A percentile compares a stretch with the other conserved stretches of the same genome.
Conservation (phyloP, 1,284 basidiomycete species). For the Mycosarcoma maydis region DNA sequence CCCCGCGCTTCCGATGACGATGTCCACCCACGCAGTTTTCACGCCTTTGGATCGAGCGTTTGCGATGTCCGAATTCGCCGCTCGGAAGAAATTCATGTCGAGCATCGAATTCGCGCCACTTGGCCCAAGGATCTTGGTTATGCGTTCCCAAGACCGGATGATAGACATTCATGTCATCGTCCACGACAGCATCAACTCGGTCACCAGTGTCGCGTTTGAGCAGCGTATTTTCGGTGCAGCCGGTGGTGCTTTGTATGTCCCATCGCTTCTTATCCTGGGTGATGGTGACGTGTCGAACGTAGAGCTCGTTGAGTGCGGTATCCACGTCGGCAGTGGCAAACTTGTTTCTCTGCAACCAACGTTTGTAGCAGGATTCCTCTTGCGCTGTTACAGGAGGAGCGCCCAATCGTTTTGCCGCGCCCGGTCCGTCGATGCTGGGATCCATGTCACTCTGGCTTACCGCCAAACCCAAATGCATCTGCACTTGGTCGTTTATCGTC, state of each 20-base stretch:
- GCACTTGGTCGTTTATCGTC: background rate
- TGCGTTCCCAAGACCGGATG: slow-evolving; percentile 20
- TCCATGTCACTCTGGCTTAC: background rate
- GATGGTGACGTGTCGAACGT: slow-evolving; percentile 12
- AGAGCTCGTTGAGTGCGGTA: slow-evolving; percentile 33
- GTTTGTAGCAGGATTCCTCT: slow-evolving; percentile 4
- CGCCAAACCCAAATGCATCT: background rate
- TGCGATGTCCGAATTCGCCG: slow-evolving; percentile 5
- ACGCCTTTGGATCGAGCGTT: background rate
- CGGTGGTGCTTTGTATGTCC: slow-evolving; percentile 4
- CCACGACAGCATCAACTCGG: slow-evolving; percentile 2
- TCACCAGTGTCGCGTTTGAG: no score
- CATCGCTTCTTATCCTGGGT: background rate
- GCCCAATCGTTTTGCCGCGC: background rate
- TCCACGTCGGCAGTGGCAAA: background rate
- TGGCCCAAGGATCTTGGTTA: slow-evolving; percentile 25
- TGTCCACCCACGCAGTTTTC: slow-evolving; percentile 1
- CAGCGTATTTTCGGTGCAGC: no score
- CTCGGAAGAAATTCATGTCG: background rate
- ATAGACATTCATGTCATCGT: slow-evolving; percentile 24
- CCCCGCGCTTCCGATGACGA: no score
- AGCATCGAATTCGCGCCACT: background rate
- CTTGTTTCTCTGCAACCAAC: background rate
- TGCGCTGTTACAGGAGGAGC: background rate
- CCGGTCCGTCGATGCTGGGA: slow-evolving; percentile 1